A percentile compares a stretch with the other conserved stretches of the same genome.
Conservation (phyloP, 2,329 filamentous ascomycete genomes). For the Esteya vermicola region DNA sequence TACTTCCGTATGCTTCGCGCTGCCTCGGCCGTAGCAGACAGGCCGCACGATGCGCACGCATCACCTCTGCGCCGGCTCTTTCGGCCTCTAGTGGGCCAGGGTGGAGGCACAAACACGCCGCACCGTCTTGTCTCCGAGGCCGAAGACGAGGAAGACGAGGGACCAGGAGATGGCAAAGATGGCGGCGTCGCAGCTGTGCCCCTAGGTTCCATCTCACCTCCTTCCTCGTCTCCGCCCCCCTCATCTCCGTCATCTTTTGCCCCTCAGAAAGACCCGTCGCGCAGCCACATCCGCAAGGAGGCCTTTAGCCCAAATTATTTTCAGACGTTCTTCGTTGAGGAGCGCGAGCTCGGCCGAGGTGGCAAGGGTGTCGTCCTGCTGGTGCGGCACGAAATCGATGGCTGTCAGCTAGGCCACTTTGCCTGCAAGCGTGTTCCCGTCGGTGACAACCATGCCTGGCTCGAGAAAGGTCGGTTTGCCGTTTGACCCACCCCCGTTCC, state of each 20-base stretch:
- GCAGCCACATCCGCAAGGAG: slow-evolving; percentile 63
- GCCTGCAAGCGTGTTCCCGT: slow-evolving; percentile 96
- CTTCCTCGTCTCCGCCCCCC: no score
- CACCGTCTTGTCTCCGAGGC: slow-evolving; percentile 12
- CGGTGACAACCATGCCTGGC: slow-evolving; percentile 84
- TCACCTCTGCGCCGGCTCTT: slow-evolving; percentile 32
- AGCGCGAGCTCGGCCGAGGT: slow-evolving; percentile 71
- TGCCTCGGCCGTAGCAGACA: slow-evolving; percentile 21
- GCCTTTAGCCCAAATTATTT: slow-evolving; percentile 93
- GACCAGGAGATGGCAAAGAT: background rate
- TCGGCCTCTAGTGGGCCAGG: slow-evolving; percentile 21
- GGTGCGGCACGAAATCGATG: slow-evolving; percentile 86
- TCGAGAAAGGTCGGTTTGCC: slow-evolving; percentile 52
- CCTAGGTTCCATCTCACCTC: no score
- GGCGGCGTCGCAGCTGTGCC: no score
- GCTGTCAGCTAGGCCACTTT: slow-evolving; percentile 76
- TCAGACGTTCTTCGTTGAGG: slow-evolving; percentile 80
- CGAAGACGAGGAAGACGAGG: background rate
- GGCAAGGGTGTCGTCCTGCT: slow-evolving; percentile 90
- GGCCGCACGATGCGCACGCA: slow-evolving; percentile 27
- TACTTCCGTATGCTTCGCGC: slow-evolving; percentile 89
- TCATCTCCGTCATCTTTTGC: no score
- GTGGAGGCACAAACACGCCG: background rate
- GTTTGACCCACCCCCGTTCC: background rate
- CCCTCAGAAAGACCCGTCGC: slow-evolving; percentile 12